Conservation (phyloP, 805 yeast genomes). For the Hanseniaspora thailandica region DNA sequence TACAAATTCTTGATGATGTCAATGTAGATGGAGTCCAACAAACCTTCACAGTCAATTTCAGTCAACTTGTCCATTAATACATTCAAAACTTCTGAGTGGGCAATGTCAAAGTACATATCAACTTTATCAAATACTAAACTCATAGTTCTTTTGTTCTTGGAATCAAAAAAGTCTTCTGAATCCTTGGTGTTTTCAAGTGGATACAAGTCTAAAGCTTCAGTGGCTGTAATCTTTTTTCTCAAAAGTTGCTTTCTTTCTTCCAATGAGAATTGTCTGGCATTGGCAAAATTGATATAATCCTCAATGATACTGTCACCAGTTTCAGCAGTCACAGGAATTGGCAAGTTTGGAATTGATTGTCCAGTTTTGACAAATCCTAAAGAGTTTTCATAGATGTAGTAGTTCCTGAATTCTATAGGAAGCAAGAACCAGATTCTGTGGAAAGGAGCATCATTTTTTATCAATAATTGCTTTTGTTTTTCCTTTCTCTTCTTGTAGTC, state of each 20-base stretch:
- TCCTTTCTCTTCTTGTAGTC: constrained; percentile 36
- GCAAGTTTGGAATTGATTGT: constrained; percentile 49
- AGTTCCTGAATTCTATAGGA: constrained; percentile 37
- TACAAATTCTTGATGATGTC: constrained; percentile 2
- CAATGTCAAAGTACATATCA: constrained; percentile 3
- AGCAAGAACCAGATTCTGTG: constrained; percentile 69
- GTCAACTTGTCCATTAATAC: neutral
- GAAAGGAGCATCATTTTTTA: constrained; percentile 67
- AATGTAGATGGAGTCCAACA: constrained; percentile 7
- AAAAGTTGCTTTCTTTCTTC: constrained; percentile 15
- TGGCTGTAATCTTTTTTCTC: constrained; percentile 15
- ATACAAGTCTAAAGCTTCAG: constrained; percentile 2
- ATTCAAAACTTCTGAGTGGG: neutral
- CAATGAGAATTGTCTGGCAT: constrained; percentile 14
- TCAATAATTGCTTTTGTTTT: constrained; percentile 54
- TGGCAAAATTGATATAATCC: constrained; percentile 25
- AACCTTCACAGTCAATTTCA: constrained; percentile 1
- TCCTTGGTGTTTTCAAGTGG: neutral
- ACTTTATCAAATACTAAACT: neutral
- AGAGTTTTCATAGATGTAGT: constrained; percentile 34
- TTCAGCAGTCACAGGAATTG: constrained; percentile 45
- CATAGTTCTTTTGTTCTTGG: neutral
- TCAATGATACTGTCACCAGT: constrained; percentile 36
- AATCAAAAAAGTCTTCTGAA: neutral
- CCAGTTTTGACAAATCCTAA: constrained; percentile 48